These are phyloP conservation scores for Apiotrichum gamsii DNA, from an alignment of 1,284 basidiomycete species.

Conservation along the genomic window DNA sequence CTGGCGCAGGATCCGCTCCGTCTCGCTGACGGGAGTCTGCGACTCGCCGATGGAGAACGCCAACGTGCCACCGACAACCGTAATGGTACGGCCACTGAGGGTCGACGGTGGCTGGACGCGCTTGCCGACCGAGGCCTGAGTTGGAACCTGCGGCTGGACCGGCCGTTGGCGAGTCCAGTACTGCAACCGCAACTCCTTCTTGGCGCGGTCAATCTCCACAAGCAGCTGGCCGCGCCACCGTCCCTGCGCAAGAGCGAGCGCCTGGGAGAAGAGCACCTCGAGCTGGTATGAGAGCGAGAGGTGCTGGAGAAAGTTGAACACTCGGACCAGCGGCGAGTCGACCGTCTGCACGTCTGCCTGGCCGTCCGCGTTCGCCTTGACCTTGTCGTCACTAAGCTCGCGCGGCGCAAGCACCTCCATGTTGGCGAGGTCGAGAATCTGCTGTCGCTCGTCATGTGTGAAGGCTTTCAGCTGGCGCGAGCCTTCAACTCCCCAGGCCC, in stretches of 20 bases:
- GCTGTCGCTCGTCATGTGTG: slow-evolving; percentile 30
- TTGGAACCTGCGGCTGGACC: slow-evolving; percentile 6
- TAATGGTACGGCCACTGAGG: slow-evolving; percentile 1
- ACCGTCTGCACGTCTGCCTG: slow-evolving; percentile 4
- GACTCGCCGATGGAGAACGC: slow-evolving; percentile 26
- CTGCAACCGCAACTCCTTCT: slow-evolving; percentile 27
- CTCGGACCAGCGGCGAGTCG: slow-evolving; percentile 37
- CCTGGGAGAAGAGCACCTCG: slow-evolving; percentile 35
- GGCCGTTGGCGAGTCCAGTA: slow-evolving; percentile 36
- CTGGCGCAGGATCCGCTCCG: slow-evolving; percentile 19
- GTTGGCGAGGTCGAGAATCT: slow-evolving; percentile 40
- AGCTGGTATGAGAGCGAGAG: slow-evolving; percentile 40
- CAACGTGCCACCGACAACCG: slow-evolving; percentile 31
- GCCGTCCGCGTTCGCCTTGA: neutral
- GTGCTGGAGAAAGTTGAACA: slow-evolving; percentile 42
- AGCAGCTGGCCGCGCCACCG: slow-evolving; percentile 33
- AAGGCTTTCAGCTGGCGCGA: slow-evolving; percentile 12
- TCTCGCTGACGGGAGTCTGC: slow-evolving; percentile 6
- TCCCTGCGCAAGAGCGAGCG: slow-evolving; percentile 29
- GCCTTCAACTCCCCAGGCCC: slow-evolving; percentile 33
- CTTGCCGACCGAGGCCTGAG: slow-evolving; percentile 19
- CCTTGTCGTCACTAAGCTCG: slow-evolving; percentile 6
- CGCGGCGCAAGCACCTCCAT: slow-evolving; percentile 28
- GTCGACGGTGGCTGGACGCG: slow-evolving; percentile 11
- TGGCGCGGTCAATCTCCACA: slow-evolving; percentile 33